phyloP scores from a whole-genome alignment of 257 asterid genomes.

The Nicotiana paniculata region DNA sequence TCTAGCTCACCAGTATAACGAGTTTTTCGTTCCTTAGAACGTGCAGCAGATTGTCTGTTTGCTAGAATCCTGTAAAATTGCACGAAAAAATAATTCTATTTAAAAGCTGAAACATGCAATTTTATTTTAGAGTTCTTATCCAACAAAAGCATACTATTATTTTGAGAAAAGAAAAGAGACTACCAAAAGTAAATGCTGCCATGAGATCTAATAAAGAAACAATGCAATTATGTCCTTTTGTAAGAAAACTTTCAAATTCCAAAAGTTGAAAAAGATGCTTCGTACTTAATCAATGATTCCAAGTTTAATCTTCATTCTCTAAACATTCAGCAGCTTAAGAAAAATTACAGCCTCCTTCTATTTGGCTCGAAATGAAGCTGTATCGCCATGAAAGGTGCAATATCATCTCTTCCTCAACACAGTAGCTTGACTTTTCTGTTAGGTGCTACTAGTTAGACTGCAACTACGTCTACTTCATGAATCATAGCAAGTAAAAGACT shows the following conservation, averaged over 20 bases:
- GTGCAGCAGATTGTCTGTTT: conserved; percentile 94
- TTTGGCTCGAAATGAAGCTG: neutral
- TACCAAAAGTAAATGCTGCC: neutral
- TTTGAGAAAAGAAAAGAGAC: neutral
- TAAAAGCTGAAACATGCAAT: conserved; percentile 1
- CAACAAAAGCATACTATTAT: neutral
- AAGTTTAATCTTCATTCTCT: neutral
- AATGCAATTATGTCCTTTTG: neutral
- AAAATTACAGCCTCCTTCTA: neutral
- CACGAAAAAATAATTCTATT: neutral
- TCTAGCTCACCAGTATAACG: conserved; percentile 82
- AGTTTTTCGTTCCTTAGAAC: conserved; percentile 83
- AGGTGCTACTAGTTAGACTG: neutral
- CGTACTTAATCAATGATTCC: neutral
- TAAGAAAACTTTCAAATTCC: neutral
- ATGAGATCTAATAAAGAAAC: neutral
- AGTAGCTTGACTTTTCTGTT: neutral
- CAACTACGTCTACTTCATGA: no score
- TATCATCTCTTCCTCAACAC: neutral
- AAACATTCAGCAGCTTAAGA: neutral
- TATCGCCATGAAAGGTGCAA: neutral
- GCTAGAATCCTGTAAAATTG: conserved; percentile 67
- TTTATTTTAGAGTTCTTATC: neutral
- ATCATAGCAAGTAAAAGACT: neutral
- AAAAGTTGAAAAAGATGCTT: neutral